Evolutionary conservation across 495 filamentous ascomycete species (phyloP).

Genomic region (Sordaria brevicollis): DNA sequence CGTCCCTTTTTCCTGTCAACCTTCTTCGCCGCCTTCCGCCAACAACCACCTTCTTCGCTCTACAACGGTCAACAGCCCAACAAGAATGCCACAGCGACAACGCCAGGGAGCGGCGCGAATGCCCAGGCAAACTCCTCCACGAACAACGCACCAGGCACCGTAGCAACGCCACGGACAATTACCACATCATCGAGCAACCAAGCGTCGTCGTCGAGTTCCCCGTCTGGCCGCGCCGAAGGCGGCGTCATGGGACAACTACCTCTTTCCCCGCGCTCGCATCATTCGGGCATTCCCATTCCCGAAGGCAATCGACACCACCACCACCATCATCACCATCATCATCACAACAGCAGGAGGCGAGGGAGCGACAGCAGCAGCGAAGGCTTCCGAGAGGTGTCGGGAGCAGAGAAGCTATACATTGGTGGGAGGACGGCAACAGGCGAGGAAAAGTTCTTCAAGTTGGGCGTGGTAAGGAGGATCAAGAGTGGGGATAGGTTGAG

Average conservation of each 20-base stretch:
- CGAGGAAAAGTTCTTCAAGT: slow-evolving; percentile 78
- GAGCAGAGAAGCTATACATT: slow-evolving; percentile 76
- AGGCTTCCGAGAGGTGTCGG: slow-evolving; percentile 65
- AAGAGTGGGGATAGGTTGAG: slow-evolving; percentile 46
- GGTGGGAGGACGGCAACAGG: slow-evolving; percentile 75
- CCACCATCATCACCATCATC: slow-evolving; percentile 6
- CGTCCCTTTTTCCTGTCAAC: slow-evolving; percentile 71
- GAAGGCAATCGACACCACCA: slow-evolving; percentile 13
- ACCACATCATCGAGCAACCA: slow-evolving; percentile 17
- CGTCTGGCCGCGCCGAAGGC: slow-evolving; percentile 25
- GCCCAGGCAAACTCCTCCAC: neutral
- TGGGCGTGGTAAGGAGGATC: slow-evolving; percentile 45
- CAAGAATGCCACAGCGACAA: slow-evolving; percentile 27
- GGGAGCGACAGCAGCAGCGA: slow-evolving; percentile 73
- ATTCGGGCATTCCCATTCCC: slow-evolving; percentile 27
- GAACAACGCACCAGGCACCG: slow-evolving; percentile 3
- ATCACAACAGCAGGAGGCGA: slow-evolving; percentile 40
- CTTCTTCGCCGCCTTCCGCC: slow-evolving; percentile 76
- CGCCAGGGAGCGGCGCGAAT: slow-evolving; percentile 22
- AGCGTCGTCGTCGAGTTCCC: slow-evolving; percentile 19
- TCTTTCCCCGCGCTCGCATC: slow-evolving; percentile 28
- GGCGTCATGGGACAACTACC: slow-evolving; percentile 34
- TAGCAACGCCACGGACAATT: slow-evolving; percentile 20
- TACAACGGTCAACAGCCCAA: slow-evolving; percentile 28
- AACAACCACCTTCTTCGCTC: slow-evolving; percentile 25